Evolutionary conservation across 352 stramenopile genomes (phyloP).

Genomic region (Globisporangium solare): DNA sequence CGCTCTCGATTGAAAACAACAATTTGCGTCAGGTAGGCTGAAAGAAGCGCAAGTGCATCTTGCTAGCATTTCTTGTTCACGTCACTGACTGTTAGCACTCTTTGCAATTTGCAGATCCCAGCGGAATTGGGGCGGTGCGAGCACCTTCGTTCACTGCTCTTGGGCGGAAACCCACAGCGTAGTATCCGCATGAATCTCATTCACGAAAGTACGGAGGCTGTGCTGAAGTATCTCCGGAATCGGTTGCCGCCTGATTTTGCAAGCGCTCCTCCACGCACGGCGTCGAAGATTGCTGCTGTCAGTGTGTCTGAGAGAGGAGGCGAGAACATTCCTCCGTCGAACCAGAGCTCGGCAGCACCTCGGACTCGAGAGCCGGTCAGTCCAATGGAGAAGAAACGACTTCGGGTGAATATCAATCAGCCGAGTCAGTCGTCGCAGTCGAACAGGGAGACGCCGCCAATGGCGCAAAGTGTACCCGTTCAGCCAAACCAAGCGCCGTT

Average conservation of each 20-base stretch:
- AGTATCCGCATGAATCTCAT: constrained; percentile 61
- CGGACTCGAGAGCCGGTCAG: constrained; percentile 1
- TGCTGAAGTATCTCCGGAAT: constrained; percentile 72
- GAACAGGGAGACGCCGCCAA: constrained; percentile 5
- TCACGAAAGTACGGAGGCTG: constrained; percentile 60
- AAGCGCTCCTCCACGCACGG: constrained; percentile 3
- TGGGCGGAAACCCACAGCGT: constrained; percentile 75
- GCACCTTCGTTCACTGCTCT: constrained; percentile 52
- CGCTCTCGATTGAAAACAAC: constrained; percentile 82
- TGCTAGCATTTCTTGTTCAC: not conserved
- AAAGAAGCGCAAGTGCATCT: too few relatives aligned
- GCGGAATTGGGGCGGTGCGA: constrained; percentile 49
- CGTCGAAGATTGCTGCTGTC: not conserved
- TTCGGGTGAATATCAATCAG: constrained; percentile 21
- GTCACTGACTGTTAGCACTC: not conserved
- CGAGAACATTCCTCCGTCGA: constrained; percentile 17
- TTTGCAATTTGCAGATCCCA: constrained; percentile 48
- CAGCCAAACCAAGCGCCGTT: constrained; percentile 1
- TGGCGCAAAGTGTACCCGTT: not conserved
- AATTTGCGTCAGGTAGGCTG: constrained; percentile 54
- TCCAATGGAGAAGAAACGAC: constrained; percentile 25
- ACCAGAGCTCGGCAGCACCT: constrained; percentile 11
- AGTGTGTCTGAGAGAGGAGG: constrained; percentile 2
- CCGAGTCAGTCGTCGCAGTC: not conserved
- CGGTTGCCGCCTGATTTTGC: constrained; percentile 31